A percentile compares a stretch with the other conserved stretches of the same genome.
phyloP scores from a whole-genome alignment of 805 yeast genomes.

The Ogataea populi-albae region DNA sequence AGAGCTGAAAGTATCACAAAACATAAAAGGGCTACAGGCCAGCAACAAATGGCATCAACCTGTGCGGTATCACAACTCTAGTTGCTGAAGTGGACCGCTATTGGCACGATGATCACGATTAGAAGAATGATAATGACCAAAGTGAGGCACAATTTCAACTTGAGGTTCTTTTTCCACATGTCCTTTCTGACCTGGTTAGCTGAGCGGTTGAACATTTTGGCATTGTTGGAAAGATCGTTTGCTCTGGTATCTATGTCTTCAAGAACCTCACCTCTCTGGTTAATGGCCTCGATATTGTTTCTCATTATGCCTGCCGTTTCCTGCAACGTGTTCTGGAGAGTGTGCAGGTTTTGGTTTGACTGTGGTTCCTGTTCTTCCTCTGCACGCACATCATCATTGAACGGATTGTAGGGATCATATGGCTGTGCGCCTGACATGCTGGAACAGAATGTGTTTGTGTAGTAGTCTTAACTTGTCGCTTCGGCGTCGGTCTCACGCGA shows the following conservation, averaged over 20 bases:
- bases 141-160: slow-evolving; percentile 89
- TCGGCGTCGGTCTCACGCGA: no score
- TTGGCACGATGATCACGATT: slow-evolving; percentile 87
- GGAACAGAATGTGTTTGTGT: no score
- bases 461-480: no score
- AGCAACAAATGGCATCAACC: no score
- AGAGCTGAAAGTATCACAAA: no score
- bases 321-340: slow-evolving; percentile 32
- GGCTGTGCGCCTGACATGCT: slow-evolving; percentile 33
- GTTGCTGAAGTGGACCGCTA: slow-evolving; percentile 76
- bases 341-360: slow-evolving; percentile 25
- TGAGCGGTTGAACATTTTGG: slow-evolving; percentile 93
- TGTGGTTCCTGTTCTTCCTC: slow-evolving; percentile 22
- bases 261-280: slow-evolving; percentile 90
- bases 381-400: slow-evolving; percentile 29
- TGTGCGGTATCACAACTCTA: no score
- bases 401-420: slow-evolving; percentile 35
- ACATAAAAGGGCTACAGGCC: no score
- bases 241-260: slow-evolving; percentile 92
- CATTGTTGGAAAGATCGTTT: slow-evolving; percentile 85
- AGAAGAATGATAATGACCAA: slow-evolving; percentile 74
- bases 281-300: slow-evolving; percentile 92
- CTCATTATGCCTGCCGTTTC: slow-evolving; percentile 98
- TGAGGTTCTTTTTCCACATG: slow-evolving; percentile 99
- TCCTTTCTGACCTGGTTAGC: slow-evolving; percentile 97